Base-by-base conservation (phyloP, 495 filamentous ascomycete species). In the Cudoniella acicularis region DNA sequence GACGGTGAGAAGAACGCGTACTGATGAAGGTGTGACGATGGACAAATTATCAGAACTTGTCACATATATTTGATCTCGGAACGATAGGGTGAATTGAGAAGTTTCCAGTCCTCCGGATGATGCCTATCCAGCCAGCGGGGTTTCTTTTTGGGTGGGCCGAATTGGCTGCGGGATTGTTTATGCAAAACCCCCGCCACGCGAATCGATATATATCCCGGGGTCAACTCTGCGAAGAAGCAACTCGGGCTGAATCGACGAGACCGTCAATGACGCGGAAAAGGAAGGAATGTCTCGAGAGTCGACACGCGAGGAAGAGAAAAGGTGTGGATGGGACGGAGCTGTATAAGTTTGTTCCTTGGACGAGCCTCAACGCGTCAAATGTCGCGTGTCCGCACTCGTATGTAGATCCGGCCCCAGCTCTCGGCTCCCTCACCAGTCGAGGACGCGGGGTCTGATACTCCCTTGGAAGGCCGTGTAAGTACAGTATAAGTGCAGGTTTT, bases 101-200 rank as follows among this genome's bases (percentile, higher is more conserved):
- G 23, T 56, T 46, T 51, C 54, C 51, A 36, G 46, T 48, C 23
- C 8, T 52, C 49, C 49, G 36, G 48, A 57, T 48, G 30, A 49
- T 57, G 59, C 21, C 43, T 54, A 17, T 60, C 16, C 42, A 36
- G 25, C 10, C 57, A 18, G 56, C 56, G 56, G 56, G 56, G 56
- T 59, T 36, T 16, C 22, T 46, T 41, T 21, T 43, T 16, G 10
- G 36, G 25, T n/a, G 48, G 40, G 22, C 30, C 18, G 24, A 42
- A 36, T 52, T 26, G 26, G 53, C 40, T 30, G 59, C 40, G 23
- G 53, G 47, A 16, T 59, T 64, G 57, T 64, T 64, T 64, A 64
- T 64, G 56, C 54, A 22, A 64, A 60, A 60, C 54, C 57, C 52
- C 62, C 61, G n/a, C 30, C 30, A 60, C 56, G 24, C 25, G 10